Evolutionary conservation across 2,329 filamentous ascomycete genomes (phyloP).

Genomic region (Pseudogymnoascus sp.): DNA sequence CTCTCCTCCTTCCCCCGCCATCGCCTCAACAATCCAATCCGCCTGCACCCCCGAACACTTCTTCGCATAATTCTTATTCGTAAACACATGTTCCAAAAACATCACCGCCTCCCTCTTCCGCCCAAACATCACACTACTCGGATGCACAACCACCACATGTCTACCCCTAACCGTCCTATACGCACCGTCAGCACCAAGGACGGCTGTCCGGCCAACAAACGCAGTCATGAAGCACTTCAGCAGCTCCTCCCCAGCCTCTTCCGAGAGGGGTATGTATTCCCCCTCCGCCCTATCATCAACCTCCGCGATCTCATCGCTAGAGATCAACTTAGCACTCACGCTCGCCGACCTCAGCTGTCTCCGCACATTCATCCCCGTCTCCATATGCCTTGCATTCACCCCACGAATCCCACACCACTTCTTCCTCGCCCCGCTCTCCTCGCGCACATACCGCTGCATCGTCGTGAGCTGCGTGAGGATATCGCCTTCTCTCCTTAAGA

Average conservation of each 20-base stretch:
- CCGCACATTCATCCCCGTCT: slow-evolving; percentile 54
- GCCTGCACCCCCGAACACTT: slow-evolving; percentile 57
- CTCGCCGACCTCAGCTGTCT: slow-evolving; percentile 54
- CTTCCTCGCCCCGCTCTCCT: slow-evolving; percentile 40
- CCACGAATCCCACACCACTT: slow-evolving; percentile 53
- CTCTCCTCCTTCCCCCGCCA: slow-evolving; percentile 11
- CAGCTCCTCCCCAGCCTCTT: slow-evolving; percentile 47
- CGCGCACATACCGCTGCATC: slow-evolving; percentile 53
- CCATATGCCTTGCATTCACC: slow-evolving; percentile 55
- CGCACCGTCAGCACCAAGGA: slow-evolving; percentile 52
- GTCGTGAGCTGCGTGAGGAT: slow-evolving; percentile 58
- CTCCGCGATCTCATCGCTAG: neutral
- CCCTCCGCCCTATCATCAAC: neutral
- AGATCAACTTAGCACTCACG: slow-evolving; percentile 40
- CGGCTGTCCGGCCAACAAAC: slow-evolving; percentile 54
- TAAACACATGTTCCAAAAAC: slow-evolving; percentile 62
- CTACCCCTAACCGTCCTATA: slow-evolving; percentile 55
- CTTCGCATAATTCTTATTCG: slow-evolving; percentile 59
- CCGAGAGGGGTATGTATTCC: slow-evolving; percentile 44
- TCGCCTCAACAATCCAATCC: slow-evolving; percentile 43
- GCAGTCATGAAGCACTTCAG: slow-evolving; percentile 57
- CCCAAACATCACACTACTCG: slow-evolving; percentile 55
- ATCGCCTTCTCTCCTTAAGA: slow-evolving; percentile 56
- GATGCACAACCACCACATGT: slow-evolving; percentile 55
- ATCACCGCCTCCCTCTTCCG: slow-evolving; percentile 60